Evolutionary conservation across 441 rosid genomes (phyloP), one percentile per base, ranked within the genome.

Genomic region (Adansonia gregorii): DNA sequence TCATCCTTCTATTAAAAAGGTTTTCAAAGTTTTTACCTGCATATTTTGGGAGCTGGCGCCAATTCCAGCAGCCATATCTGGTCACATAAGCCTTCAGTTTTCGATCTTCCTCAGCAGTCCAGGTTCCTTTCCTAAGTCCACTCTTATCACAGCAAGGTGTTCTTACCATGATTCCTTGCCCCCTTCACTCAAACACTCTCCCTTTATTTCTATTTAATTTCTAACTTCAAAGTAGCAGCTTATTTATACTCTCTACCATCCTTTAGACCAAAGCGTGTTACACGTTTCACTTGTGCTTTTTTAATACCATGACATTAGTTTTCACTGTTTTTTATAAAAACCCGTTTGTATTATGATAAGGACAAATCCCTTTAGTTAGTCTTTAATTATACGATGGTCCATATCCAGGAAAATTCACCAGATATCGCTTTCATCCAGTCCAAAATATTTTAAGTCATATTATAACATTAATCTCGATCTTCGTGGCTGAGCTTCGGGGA

Each of bases 91-190:
- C 89, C 52, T 45, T 55, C 6, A 91, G 84, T 78, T 85, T 89
- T 55, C 60, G 72, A 24, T 91, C 93, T 81, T 91, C 94, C 77
- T 91, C 94, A 0, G 88, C 86, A 48, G 90, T 88, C 94, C 94
- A 89, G 0, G 90, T 87, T 1, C 94, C 94, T 75, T 89, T 89
- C 85, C 82, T 87, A 8, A 83, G 49, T 19, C 90, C 93, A 63
- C 14, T 77, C 63, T 83, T 80, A 55, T 89, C 93, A 63, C 78
- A 77, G 68, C 80, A 79, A 3, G 88, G 89, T 70, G 89, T 89
- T 78, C 94, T 88, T 76, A 75, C 91, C 92, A 90, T 90, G 14
- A 77, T 27, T 78, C 19, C 51, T 15, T 0, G 41, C 41, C 6
- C 41, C 41, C 41, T 4, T 35, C 6, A 2, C 35, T 39, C 19